phyloP scores from a whole-genome alignment of 2,329 filamentous ascomycete genomes.

The Hypoxylon sp. region DNA sequence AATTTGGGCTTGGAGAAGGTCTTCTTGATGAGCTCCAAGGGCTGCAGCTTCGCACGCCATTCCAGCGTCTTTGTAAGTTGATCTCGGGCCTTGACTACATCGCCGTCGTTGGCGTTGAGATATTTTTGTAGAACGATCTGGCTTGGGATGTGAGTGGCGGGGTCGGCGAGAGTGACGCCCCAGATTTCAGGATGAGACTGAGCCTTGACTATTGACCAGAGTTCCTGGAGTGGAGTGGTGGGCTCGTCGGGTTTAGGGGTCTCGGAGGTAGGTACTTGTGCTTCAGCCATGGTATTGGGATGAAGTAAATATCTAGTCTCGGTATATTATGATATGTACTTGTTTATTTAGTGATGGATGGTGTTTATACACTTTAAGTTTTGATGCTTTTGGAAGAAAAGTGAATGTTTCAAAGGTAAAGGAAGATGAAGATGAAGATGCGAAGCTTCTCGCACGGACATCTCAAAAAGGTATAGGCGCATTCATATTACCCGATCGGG shows the following conservation, averaged over 20 bases:
- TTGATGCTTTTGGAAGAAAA: background rate
- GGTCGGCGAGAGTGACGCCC: conserved; percentile 73
- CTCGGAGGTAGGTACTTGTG: conserved; percentile 18
- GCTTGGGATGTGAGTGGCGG: conserved; percentile 70
- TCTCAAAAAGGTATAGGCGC: conserved; percentile 14
- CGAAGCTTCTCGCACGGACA: conserved; percentile 13
- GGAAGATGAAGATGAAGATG: conserved; percentile 10
- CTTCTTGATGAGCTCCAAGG: conserved; percentile 69
- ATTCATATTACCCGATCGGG: conserved; percentile 26
- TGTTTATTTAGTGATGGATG: background rate
- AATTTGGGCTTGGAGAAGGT: conserved; percentile 77
- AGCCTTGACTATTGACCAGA: conserved; percentile 42
- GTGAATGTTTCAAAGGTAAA: conserved; percentile 5
- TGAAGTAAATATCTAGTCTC: too few species aligned
- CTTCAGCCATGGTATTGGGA: conserved; percentile 29
- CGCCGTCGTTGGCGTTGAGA: conserved; percentile 85
- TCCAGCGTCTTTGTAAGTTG: conserved; percentile 82
- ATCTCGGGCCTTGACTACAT: conserved; percentile 75
- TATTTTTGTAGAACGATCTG: conserved; percentile 92
- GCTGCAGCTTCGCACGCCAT: conserved; percentile 83
- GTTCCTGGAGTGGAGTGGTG: conserved; percentile 43
- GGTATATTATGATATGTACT: too few species aligned
- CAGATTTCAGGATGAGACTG: conserved; percentile 80
- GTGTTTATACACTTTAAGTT: background rate
- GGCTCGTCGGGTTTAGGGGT: conserved; percentile 40